Base-by-base conservation (phyloP, 805 yeast species). In the Starmerella apis region DNA sequence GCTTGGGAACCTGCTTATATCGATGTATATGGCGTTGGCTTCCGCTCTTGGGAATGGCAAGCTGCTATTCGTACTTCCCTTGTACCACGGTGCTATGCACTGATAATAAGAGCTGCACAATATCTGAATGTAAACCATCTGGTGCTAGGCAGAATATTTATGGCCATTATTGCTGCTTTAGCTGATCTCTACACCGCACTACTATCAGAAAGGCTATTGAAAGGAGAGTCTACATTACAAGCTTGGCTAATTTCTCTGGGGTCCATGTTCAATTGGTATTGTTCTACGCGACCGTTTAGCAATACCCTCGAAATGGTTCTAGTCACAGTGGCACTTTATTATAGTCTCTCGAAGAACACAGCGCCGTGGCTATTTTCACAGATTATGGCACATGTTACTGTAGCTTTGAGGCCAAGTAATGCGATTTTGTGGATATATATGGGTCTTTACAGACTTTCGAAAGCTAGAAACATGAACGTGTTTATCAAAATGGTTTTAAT, bases 31-130 rank as follows among this genome's bases (percentile, higher is more conserved):
- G 88, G 92, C 1, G 81, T 80, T 55, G 98, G 98, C 0, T 77
- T 78, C 58, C 62, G 79, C 32, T 86, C 97, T 0, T 92, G 99
- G 99, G 99, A 92, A 66, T 92, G 98, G 98, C 63, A 67, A 22
- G 70, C 72, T 43, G 81, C 80, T 0, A 66, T 92, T 4, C 67
- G 99, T 52, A 81, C 94, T 9, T 81, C 84, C 48, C 65, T 83
- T 0, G 90, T 87, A 58, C 96, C 98, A 0, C 66, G 81, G 38
- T 48, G 90, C 1, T 86, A 84, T 61, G 77, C 79, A 1, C 48
- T 62, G 0, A 72, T 74, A 14, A 71, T 72, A 59, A 56, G 63
- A 47, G 22, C 70, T 0, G 64, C 71, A 18, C 67, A 68, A 1
- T 0, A 50, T 0, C 49, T 73, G 0, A 60, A 61, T 0, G 51